Evolutionary conservation across 768 basidiomycete genomes (phyloP).

Genomic region (Symmetrospora coprosmae): DNA sequence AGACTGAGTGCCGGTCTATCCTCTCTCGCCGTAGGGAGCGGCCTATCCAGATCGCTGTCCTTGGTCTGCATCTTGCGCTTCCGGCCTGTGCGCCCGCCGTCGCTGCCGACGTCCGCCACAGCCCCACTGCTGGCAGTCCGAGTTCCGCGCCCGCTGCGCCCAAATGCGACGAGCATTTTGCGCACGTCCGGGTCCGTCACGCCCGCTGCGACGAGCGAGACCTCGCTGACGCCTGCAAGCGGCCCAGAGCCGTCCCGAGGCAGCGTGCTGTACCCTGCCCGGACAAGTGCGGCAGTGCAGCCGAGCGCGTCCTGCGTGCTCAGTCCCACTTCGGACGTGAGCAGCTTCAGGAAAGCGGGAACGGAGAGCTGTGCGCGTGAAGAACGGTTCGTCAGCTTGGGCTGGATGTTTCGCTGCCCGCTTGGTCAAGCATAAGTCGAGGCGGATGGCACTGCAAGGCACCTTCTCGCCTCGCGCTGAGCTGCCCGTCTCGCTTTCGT

Average conservation of each 20-base stretch:
- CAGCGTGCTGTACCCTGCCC: constrained; percentile 1
- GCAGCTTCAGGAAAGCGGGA: constrained; percentile 13
- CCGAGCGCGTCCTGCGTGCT: constrained; percentile 3
- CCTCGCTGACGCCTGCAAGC: neutral
- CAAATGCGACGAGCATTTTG: constrained; percentile 1
- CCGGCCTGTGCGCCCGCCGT: neutral
- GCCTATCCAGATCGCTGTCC: constrained; percentile 13
- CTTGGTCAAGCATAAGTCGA: too few species aligned
- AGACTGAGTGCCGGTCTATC: constrained; percentile 6
- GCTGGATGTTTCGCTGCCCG: too few species aligned
- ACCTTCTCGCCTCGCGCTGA: too few species aligned
- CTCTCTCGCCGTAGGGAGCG: neutral
- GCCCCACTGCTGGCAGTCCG: too few species aligned
- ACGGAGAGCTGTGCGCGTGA: neutral
- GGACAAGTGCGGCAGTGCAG: neutral
- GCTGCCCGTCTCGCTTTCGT: too few species aligned
- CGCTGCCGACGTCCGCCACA: neutral
- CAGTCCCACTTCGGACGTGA: constrained; percentile 14
- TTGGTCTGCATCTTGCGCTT: neutral
- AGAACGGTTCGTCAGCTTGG: too few species aligned
- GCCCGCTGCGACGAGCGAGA: constrained; percentile 7
- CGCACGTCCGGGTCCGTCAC: constrained; percentile 3
- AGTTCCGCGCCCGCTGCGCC: constrained; percentile 1
- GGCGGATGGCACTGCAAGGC: too few species aligned
- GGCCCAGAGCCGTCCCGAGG: neutral